Base-by-base conservation (phyloP, 148 eudicot species). In the Silene uniflora region DNA sequence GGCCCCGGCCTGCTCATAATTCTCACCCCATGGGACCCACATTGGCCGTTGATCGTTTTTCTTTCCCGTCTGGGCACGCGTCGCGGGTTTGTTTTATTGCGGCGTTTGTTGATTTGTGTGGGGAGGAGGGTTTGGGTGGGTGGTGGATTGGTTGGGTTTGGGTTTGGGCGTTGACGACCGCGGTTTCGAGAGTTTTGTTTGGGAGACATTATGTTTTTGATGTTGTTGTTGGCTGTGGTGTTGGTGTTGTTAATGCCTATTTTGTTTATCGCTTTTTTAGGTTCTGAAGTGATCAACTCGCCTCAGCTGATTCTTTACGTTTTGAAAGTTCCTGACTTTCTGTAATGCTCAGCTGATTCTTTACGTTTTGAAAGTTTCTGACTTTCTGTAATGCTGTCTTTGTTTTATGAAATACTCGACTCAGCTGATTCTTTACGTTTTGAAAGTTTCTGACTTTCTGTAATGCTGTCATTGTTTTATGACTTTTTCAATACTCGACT, bases 21-120 rank as follows among this genome's bases (percentile, higher is more conserved):
- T 78, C 83, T 24, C 71, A 35, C 7, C 77, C 75, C 59, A 93
- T 93, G 96, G 85, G 84, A 61, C 49, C 86, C 7, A 81, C 92
- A 0, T 82, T 93, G 65, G 75, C 89, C 54, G 92, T 88, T 19
- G 98, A 93, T 66, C 90, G 88, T 73, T 93, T 91, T 90, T 93
- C 98, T 12, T 93, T 91, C 70, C 98, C 98, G 2, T 89, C 93
- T 32, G 98, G 96, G 17, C 93, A 93, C 77, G 67, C 92, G 3
- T 91, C 93, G 6, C 75, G 98, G 54, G 93, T 88, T 39, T 89
- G 84, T 47, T 89, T 86, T 46, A 75, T 91, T 21, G 90, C 96
- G 6, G 59, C 85, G 0, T 64, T 92, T 9, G 69, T 86, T 22
- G 82, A 39, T 44, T 84, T 87, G 76, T 69, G 44, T 35, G 72